Percentiles rank a stretch among this genome's conserved stretches.
These are phyloP conservation scores for Cladosporium sp. DNA, from an alignment of 2,329 filamentous ascomycete genomes.

Conservation along the genomic window DNA sequence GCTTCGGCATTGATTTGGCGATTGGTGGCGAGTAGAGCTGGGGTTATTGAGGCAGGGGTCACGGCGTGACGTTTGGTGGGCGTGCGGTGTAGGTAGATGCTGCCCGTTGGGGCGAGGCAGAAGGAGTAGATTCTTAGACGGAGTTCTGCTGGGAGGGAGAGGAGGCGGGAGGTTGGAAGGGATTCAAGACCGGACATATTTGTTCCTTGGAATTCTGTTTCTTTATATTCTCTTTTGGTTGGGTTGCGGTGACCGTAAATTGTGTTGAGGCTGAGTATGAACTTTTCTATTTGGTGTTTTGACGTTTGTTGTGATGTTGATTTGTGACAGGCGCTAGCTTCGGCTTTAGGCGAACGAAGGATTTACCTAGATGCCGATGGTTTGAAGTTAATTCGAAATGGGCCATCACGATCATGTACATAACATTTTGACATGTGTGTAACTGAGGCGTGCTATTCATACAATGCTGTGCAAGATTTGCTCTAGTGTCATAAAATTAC, in stretches of 20 bases:
- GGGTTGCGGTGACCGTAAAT: background rate
- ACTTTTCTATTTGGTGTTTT: background rate
- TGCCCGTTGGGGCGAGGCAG: constrained; percentile 26
- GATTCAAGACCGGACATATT: background rate
- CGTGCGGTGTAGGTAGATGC: constrained; percentile 19
- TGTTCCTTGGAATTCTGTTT: background rate
- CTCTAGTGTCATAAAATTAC: background rate
- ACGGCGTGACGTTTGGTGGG: constrained; percentile 18
- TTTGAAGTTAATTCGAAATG: background rate
- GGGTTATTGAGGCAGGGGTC: constrained; percentile 28
- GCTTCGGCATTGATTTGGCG: constrained; percentile 38
- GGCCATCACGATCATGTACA: too few species aligned
- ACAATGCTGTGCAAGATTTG: background rate
- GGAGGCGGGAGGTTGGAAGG: constrained; percentile 11
- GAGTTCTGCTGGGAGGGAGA: constrained; percentile 32
- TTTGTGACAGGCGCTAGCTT: background rate
- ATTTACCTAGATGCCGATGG: background rate
- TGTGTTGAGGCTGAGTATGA: too few species aligned
- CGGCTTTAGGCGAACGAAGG: background rate
- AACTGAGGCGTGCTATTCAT: too few species aligned
- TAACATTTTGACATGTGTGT: too few species aligned
- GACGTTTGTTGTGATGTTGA: too few species aligned
- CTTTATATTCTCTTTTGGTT: background rate
- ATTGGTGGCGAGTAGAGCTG: constrained; percentile 38
- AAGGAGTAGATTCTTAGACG: constrained; percentile 33